Evolutionary conservation across 805 yeast genomes (phyloP), one percentile per base, ranked within the genome.

Genomic region (Komagataella kurtzmanii): DNA sequence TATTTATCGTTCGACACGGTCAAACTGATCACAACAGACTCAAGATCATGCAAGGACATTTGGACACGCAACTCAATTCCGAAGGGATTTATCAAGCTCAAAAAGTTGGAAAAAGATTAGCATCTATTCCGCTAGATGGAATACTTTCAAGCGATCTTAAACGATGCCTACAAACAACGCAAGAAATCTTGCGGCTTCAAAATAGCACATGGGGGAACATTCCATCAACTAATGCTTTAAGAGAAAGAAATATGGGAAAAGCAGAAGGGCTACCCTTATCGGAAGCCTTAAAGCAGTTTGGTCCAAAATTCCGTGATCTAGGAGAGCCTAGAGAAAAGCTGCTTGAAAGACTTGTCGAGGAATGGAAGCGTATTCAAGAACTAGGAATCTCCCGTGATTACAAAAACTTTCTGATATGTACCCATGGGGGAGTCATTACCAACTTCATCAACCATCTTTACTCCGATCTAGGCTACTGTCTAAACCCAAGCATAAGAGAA

Each of bases 351-450:
- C 68, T 87, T 4, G 65, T 66, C 7, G 51, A 57, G 4, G 79
- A 73, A 49, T 74, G 84, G 70, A 63, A 70, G 19, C 50, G 54
- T 1, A 65, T 77, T 0, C 61, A 80, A 3, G 65, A 69, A 7
- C 68, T 67, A 24, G 65, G 75, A 2, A 58, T 63, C 3, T 57
- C 56, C 0, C 59, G 66, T 1, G 64, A 64, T 21, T 61, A 65
- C 52, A 65, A 65, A 49, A 85, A 85, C 57, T 73, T 84, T 2
- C 68, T 81, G 12, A 54, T 86, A 18, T 78, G 88, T 52, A 79
- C 88, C 12, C 96, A 88, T 62, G 96, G 96, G 18, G 95, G 95
- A 7, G 84, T 85, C 1, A 81, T 88, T 17, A 76, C 87, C 48
- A 75, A 80, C 24, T 72, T 82, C 44, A 61, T 78, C 45, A 75